Percentiles rank a stretch among this genome's conserved stretches.
Conservation (phyloP, 2,329 filamentous ascomycete genomes). For the Alternaria triticimaculans region DNA sequence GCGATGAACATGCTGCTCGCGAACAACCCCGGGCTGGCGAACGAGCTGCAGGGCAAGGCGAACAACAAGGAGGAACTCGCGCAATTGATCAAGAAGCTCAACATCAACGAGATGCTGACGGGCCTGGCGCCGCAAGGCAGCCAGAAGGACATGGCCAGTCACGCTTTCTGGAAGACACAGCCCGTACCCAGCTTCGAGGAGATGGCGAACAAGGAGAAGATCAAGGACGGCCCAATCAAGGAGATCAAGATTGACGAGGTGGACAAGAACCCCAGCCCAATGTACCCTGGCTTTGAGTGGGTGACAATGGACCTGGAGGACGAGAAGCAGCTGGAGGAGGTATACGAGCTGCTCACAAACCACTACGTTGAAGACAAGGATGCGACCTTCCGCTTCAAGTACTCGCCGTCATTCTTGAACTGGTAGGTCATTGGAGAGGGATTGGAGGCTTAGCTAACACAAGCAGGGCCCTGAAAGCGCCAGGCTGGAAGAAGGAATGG, state of each 20-base stretch:
- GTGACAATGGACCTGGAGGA: conserved; percentile 84
- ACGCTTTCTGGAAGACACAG: conserved; percentile 99
- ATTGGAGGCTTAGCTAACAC: conserved; percentile 11
- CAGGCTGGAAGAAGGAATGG: conserved; percentile 93
- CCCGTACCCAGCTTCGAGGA: conserved; percentile 83
- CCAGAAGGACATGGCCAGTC: conserved; percentile 96
- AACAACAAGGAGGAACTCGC: conserved; percentile 43
- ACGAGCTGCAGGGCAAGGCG: conserved; percentile 42
- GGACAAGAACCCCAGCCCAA: conserved; percentile 74
- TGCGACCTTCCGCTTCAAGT: conserved; percentile 97
- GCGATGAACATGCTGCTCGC: conserved; percentile 47
- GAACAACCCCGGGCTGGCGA: conserved; percentile 48
- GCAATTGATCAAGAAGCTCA: conserved; percentile 66
- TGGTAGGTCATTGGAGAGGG: conserved; percentile 65
- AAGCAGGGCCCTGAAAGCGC: conserved; percentile 85
- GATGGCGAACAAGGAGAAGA: conserved; percentile 50
- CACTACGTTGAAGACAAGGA: conserved; percentile 98
- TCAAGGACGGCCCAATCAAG: conserved; percentile 82
- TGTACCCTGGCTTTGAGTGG: conserved; percentile 89
- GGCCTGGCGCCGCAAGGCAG: conserved; percentile 78
- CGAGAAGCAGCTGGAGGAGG: conserved; percentile 79
- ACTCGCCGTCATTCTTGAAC: conserved; percentile 84
- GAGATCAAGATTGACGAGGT: conserved; percentile 79
- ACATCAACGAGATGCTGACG: conserved; percentile 74
- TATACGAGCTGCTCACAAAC: conserved; percentile 87